Base-by-base conservation (phyloP, 345 rosid genomes). In the Cardiospermum halicacabum region DNA sequence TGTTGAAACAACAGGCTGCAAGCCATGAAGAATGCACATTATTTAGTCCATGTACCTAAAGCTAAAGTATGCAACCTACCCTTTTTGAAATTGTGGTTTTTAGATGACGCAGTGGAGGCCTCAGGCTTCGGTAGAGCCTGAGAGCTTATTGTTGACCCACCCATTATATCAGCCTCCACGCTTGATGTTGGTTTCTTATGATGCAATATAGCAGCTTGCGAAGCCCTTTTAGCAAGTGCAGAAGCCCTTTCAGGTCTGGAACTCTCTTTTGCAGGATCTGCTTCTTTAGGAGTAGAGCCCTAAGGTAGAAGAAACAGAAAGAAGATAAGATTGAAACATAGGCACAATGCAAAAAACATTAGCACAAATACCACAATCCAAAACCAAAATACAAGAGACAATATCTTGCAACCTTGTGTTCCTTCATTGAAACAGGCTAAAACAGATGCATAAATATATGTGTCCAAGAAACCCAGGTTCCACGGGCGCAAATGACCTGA, bases 21-120 rank as follows among this genome's bases (percentile, higher is more conserved):
- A 59, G 56, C 43, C 36, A 40, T 28, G 13, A 53, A 34, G 3
- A 11, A 39, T 27, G 47, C 27, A 7, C 21, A 65, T 18, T 39
- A 22, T 32, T 40, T 25, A 10, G 22, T 56, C 43, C 32, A 56
- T 59, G 22, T 60, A 30, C 42, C 62, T 22, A 34, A 5, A 34
- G 34, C 31, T 3, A 26, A 40, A 7, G 16, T 7, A 70, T 49
- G 4, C 56, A 57, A 48, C 78, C 65, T 82, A 75, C 99, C 99
- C 87, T 81, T 75, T 80, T 82, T 91, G 65, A 89, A 95, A 24
- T 82, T 82, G 72, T 83, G 78, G 69, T 70, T 83, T 77, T 95
- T 95, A 59, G 96, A 95, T 69, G 96, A 80, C 66, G 96, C 99
- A 54, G 97, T 95, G 59, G 96, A 91, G 39, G 82, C 81, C 77